Conservation (phyloP, 2,329 filamentous ascomycete species). For the Fusarium cyanostomum region DNA sequence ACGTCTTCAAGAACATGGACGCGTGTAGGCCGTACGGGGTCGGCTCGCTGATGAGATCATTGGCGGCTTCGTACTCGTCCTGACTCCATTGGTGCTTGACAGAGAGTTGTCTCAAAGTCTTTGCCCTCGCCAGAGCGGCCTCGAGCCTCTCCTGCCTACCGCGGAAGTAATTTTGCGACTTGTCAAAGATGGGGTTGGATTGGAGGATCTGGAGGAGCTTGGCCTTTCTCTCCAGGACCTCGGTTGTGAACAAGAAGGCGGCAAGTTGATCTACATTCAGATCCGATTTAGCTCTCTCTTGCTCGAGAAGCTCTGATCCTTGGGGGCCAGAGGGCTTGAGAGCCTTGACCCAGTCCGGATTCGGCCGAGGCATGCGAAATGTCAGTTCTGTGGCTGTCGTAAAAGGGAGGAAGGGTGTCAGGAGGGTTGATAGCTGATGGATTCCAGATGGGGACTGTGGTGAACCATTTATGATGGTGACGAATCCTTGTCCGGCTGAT, state of each 20-base stretch:
- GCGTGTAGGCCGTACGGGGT: slow-evolving; percentile 79
- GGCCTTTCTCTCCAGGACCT: slow-evolving; percentile 68
- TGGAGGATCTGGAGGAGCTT: slow-evolving; percentile 71
- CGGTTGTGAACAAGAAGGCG: slow-evolving; percentile 74
- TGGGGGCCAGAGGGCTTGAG: slow-evolving; percentile 65
- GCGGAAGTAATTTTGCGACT: slow-evolving; percentile 79
- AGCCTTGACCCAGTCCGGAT: slow-evolving; percentile 48
- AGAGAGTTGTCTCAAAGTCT: slow-evolving; percentile 73
- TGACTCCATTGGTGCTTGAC: slow-evolving; percentile 73
- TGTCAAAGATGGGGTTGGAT: slow-evolving; percentile 77
- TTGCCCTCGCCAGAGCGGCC: slow-evolving; percentile 73
- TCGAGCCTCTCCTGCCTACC: slow-evolving; percentile 75
- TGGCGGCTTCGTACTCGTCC: slow-evolving; percentile 71
- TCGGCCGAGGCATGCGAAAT: slow-evolving; percentile 37
- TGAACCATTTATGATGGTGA: not conserved
- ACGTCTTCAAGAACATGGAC: slow-evolving; percentile 60
- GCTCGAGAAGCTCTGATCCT: slow-evolving; percentile 73
- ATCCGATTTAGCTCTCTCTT: slow-evolving; percentile 73
- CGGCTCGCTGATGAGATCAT: slow-evolving; percentile 76
- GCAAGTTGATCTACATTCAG: slow-evolving; percentile 74
- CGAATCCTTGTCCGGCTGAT: not conserved
- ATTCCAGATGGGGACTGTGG: not conserved
- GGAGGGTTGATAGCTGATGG: not conserved
- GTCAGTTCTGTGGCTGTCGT: not conserved
- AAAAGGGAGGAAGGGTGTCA: not conserved